A percentile compares a stretch with the other conserved stretches of the same genome.
These are phyloP conservation scores for Mycena alexandri DNA, from an alignment of 768 basidiomycete genomes.

Conservation along the genomic window DNA sequence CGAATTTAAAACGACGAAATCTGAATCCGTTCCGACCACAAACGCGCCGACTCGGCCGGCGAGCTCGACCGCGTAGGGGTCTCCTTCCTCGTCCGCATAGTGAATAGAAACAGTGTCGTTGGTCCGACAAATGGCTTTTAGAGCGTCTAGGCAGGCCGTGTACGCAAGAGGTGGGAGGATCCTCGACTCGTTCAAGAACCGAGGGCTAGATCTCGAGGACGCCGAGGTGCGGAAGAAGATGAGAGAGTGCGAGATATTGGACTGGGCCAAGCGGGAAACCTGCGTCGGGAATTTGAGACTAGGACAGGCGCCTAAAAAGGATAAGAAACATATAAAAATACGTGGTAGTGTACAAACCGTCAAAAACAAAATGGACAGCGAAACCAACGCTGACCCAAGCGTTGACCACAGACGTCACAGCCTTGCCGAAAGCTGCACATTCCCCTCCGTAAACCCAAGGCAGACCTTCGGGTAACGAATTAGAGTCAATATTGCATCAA, in stretches of 20 bases:
- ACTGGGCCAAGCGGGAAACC: slow-evolving; percentile 68
- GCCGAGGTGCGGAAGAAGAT: slow-evolving; percentile 88
- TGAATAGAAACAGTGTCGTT: slow-evolving; percentile 63
- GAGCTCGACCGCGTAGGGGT: slow-evolving; percentile 87
- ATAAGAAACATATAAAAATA: slow-evolving; percentile 20
- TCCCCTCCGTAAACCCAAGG: slow-evolving; percentile 93
- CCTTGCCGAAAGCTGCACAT: slow-evolving; percentile 66
- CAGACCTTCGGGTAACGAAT: slow-evolving; percentile 46
- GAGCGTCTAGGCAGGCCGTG: slow-evolving; percentile 67
- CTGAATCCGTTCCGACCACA: slow-evolving; percentile 85
- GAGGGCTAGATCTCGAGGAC: slow-evolving; percentile 68
- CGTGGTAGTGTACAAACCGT: slow-evolving; percentile 64
- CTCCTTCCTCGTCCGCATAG: slow-evolving; percentile 86
- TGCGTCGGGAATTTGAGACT: slow-evolving; percentile 80
- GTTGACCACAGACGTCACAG: slow-evolving; percentile 64
- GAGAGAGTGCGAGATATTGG: slow-evolving; percentile 69
- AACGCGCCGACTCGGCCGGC: slow-evolving; percentile 81
- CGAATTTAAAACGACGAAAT: slow-evolving; percentile 82
- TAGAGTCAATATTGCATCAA: neutral
- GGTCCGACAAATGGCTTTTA: slow-evolving; percentile 55
- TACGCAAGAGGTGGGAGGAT: slow-evolving; percentile 80
- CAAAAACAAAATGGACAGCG: slow-evolving; percentile 81
- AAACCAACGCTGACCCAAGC: slow-evolving; percentile 80
- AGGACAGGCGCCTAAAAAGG: slow-evolving; percentile 71
- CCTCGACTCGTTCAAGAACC: slow-evolving; percentile 79